phyloP scores from a whole-genome alignment of 2,329 filamentous ascomycete genomes.

The Beauveria medogensis region DNA sequence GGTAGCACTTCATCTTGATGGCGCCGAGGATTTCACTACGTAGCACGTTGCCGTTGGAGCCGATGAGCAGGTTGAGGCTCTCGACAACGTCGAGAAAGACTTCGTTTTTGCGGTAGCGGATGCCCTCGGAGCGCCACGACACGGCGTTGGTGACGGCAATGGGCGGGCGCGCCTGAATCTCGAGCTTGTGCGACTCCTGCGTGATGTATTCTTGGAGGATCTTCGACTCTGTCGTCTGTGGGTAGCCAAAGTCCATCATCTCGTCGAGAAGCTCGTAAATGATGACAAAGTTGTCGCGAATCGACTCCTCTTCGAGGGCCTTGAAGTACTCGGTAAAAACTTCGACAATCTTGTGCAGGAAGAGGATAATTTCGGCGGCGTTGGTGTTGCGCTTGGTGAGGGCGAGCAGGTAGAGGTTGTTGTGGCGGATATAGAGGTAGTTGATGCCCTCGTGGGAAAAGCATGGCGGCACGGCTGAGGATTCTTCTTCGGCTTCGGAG shows the following conservation, averaged over 20 bases:
- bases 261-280: slow-evolving; percentile 98
- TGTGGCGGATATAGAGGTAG: slow-evolving; percentile 98
- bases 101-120: slow-evolving; percentile 98
- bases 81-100: slow-evolving; percentile 98
- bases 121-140: slow-evolving; percentile 95
- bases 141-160: slow-evolving; percentile 98
- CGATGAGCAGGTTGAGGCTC: slow-evolving; percentile 91
- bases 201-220: slow-evolving; percentile 99
- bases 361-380: slow-evolving; percentile 94
- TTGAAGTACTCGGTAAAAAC: slow-evolving; percentile 99
- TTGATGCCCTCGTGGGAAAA: slow-evolving; percentile 99
- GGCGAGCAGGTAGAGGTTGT: slow-evolving; percentile 96
- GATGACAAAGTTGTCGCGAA: slow-evolving; percentile 97
- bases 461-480: slow-evolving; percentile 91
- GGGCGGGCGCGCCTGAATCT: slow-evolving; percentile 89
- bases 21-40: slow-evolving; percentile 94
- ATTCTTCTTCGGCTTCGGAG: slow-evolving; percentile 98
- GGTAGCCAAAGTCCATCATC: slow-evolving; percentile 99
- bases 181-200: slow-evolving; percentile 96
- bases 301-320: slow-evolving; percentile 95
- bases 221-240: slow-evolving; percentile 96
- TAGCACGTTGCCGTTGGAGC: slow-evolving; percentile 87
- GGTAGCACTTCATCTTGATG: slow-evolving; percentile 99
- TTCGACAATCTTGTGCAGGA: slow-evolving; percentile 96
- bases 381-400: slow-evolving; percentile 98